phyloP scores from a whole-genome alignment of 2,329 filamentous ascomycete species.

The Triangularia setosa region DNA sequence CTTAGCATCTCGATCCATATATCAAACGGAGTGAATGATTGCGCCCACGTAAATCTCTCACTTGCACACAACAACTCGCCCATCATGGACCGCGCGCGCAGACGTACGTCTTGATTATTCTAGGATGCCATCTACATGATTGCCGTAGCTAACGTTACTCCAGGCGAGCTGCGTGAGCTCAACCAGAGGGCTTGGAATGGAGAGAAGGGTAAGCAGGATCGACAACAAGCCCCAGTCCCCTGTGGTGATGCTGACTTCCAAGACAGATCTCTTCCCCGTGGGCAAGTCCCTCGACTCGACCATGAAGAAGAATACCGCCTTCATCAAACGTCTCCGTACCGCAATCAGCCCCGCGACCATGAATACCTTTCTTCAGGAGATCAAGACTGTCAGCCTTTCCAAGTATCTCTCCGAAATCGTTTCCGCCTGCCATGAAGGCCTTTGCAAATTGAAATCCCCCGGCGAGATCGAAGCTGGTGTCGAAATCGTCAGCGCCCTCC shows the following conservation, averaged over 20 bases:
- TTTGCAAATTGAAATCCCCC: conserved; percentile 85
- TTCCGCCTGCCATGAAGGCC: conserved; percentile 88
- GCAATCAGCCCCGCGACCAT: conserved; percentile 77
- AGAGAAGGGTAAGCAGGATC: conserved; percentile 62
- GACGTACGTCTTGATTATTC: conserved; percentile 47
- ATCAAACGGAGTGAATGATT: conserved; percentile 44
- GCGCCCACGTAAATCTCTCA: conserved; percentile 29
- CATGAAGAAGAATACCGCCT: conserved; percentile 96
- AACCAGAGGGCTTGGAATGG: conserved; percentile 88
- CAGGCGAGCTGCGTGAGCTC: conserved; percentile 85
- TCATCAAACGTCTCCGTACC: conserved; percentile 93
- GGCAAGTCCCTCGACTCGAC: conserved; percentile 84
- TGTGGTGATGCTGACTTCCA: not conserved
- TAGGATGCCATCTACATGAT: not conserved
- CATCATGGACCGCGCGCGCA: conserved; percentile 62
- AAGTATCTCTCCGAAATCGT: conserved; percentile 98
- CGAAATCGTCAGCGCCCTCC: conserved; percentile 90
- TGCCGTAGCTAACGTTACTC: conserved; percentile 1
- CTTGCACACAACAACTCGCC: conserved; percentile 33
- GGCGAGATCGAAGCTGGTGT: conserved; percentile 90
- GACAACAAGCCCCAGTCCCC: not conserved
- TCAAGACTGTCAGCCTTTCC: conserved; percentile 83
- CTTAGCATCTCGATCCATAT: conserved; percentile 38
- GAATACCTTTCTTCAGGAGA: conserved; percentile 82
- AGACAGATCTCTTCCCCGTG: conserved; percentile 70